Evolutionary conservation across 805 yeast species (phyloP).

Genomic region (Ogataea trehalophila): DNA sequence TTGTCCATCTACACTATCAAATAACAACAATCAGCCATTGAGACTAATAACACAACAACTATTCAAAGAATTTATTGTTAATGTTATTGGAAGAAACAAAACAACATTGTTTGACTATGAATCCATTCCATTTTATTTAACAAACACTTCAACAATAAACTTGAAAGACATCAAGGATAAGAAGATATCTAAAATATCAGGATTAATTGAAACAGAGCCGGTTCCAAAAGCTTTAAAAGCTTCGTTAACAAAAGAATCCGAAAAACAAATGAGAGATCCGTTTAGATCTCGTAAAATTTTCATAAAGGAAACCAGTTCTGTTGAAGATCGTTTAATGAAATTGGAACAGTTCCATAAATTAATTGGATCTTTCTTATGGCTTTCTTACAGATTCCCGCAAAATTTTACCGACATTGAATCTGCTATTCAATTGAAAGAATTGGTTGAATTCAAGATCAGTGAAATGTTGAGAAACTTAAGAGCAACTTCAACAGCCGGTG

Average conservation of each 20-base stretch:
- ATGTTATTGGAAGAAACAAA: slow-evolving; percentile 51
- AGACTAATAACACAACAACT: slow-evolving; percentile 32
- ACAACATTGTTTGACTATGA: slow-evolving; percentile 49
- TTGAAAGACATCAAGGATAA: slow-evolving; percentile 5
- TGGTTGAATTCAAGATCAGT: slow-evolving; percentile 60
- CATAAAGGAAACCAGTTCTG: slow-evolving; percentile 20
- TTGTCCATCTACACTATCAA: slow-evolving; percentile 26
- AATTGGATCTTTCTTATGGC: slow-evolving; percentile 74
- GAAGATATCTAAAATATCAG: slow-evolving; percentile 5
- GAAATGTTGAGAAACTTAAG: slow-evolving; percentile 39
- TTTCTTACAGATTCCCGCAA: slow-evolving; percentile 81
- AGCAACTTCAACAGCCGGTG: slow-evolving; percentile 7
- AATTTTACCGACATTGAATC: slow-evolving; percentile 71
- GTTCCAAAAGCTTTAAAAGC: slow-evolving; percentile 22
- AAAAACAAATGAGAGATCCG: slow-evolving; percentile 9
- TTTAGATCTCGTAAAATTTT: slow-evolving; percentile 13
- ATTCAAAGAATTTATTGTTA: slow-evolving; percentile 43
- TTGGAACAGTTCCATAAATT: slow-evolving; percentile 67
- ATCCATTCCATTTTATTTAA: slow-evolving; percentile 28
- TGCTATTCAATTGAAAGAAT: slow-evolving; percentile 61
- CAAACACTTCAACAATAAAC: slow-evolving; percentile 14
- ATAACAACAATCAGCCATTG: slow-evolving; percentile 19
- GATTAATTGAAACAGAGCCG: slow-evolving; percentile 23
- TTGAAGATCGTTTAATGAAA: slow-evolving; percentile 28
- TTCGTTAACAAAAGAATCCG: slow-evolving; percentile 5